Base-by-base conservation (phyloP, 2,329 filamentous ascomycete species). In the Biscogniauxia mediterranea region DNA sequence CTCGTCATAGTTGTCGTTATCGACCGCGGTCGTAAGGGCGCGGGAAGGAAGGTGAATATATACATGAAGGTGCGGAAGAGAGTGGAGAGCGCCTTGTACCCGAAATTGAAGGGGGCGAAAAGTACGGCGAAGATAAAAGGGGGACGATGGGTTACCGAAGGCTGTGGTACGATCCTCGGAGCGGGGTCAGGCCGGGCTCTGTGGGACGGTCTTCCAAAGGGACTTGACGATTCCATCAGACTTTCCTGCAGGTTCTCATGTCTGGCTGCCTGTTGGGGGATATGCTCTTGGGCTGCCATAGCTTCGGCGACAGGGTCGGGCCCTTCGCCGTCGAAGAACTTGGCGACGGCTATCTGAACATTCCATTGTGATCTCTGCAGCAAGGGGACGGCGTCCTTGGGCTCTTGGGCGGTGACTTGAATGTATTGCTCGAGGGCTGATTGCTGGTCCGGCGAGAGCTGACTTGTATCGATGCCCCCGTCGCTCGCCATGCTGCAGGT, bases 291-390 rank as follows among this genome's bases (percentile, higher is more conserved):
- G 7, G 84, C 82, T 55, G 88, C 84, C 56, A 88, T 83, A 61
- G 91, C 91, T 78, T 95, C 92, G 61, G 90, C 89, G 19, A 94
- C 80, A 13, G 87, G 89, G 74, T 96, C 92, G 55, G 92, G 85
- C 3, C 89, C 89, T 78, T 98, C 95, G 68, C 95, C 95, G 71
- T 99, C 95, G 75, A 97, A 99, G 85, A 98, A 98, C 73, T 96
- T 96, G 66, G 95, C 87, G 66, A 99, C 94, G 61, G 95, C 94
- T 70, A 98, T 97, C 89, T 97, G 91, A 0, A 97, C 90, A 73
- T 98, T 99, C 95, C 95, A 99, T 81, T 98, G 89, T 60, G 93
- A 97, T 64, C 93, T 83, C 68, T 89, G 85, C 1, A 99, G 81
- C 4, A 99, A 76, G 1, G 91, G 87, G 55, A 97, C 81, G 1